phyloP scores from a whole-genome alignment of 2,329 filamentous ascomycete genomes.

The Cadophora sp. region DNA sequence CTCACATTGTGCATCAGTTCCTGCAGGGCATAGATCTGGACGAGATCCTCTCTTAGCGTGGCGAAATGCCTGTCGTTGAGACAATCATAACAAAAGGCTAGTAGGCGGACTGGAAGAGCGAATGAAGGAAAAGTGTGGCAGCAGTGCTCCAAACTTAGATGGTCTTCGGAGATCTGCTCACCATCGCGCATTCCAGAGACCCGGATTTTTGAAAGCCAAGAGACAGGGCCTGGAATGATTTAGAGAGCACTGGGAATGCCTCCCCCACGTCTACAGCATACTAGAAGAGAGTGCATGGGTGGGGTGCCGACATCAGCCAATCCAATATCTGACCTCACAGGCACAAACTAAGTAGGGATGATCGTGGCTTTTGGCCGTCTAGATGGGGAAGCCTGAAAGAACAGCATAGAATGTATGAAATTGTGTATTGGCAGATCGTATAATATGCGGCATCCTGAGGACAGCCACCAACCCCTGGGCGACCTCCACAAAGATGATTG shows the following conservation, averaged over 20 bases:
- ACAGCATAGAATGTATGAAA: neutral
- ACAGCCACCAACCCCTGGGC: neutral
- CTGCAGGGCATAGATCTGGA: constrained; percentile 19
- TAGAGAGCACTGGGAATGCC: neutral
- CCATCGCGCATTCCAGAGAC: constrained; percentile 4
- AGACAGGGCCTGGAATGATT: constrained; percentile 7
- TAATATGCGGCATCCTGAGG: neutral
- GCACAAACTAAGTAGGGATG: constrained; percentile 6
- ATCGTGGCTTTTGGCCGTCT: neutral
- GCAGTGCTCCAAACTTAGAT: neutral
- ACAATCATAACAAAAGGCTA: constrained; percentile 3
- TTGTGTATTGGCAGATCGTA: constrained; percentile 2
- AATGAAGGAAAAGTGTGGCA: neutral
- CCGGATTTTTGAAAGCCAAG: neutral
- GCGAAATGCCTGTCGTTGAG: constrained; percentile 2
- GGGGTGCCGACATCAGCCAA: neutral
- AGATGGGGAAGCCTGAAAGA: neutral
- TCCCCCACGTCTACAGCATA: constrained; percentile 12
- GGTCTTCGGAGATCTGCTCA: neutral
- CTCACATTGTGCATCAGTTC: constrained; percentile 24
- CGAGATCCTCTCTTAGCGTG: constrained; percentile 2
- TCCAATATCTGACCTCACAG: neutral
- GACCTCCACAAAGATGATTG: neutral
- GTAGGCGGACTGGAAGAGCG: neutral
- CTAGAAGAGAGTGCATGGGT: neutral